phyloP scores from a whole-genome alignment of 371 early-diverging fungal species.

The Rhizopus arrhizus region DNA sequence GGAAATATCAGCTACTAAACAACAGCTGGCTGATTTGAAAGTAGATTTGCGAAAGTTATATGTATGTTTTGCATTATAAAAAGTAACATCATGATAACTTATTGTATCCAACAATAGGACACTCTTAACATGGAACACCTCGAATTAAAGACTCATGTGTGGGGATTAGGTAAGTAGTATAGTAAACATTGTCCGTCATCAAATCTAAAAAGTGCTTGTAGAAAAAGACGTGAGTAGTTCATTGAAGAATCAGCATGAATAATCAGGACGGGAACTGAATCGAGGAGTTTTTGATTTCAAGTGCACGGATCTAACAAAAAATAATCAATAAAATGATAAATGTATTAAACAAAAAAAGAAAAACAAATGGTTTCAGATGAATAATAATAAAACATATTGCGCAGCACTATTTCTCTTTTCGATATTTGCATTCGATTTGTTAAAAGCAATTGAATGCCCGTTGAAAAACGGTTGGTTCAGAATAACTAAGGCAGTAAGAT shows the following conservation, averaged over 20 bases:
- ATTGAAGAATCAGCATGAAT: background rate
- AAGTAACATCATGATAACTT: background rate
- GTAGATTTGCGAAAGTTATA: conserved; percentile 71
- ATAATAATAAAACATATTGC: too few relatives aligned
- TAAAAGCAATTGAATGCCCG: too few relatives aligned
- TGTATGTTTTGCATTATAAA: conserved; percentile 22
- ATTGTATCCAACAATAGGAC: conserved; percentile 42
- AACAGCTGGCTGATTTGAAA: conserved; percentile 69
- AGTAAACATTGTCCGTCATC: background rate
- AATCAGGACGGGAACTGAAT: background rate
- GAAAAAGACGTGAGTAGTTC: conserved; percentile 20
- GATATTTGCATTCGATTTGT: too few relatives aligned
- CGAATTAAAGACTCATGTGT: conserved; percentile 75
- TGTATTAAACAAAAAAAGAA: too few relatives aligned
- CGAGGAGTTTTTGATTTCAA: too few relatives aligned
- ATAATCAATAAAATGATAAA: too few relatives aligned
- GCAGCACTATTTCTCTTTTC: too few relatives aligned
- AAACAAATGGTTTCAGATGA: too few relatives aligned
- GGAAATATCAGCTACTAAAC: conserved; percentile 59
- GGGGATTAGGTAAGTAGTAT: conserved; percentile 62
- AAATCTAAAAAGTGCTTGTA: background rate
- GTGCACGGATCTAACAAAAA: too few relatives aligned
- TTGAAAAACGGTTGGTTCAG: too few relatives aligned
- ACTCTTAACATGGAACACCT: conserved; percentile 72
- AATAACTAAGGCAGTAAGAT: too few relatives aligned